Percentiles rank a stretch among this genome's conserved stretches.
Conservation (phyloP, 2,329 filamentous ascomycete genomes). For the Paecilomyces fulvus region DNA sequence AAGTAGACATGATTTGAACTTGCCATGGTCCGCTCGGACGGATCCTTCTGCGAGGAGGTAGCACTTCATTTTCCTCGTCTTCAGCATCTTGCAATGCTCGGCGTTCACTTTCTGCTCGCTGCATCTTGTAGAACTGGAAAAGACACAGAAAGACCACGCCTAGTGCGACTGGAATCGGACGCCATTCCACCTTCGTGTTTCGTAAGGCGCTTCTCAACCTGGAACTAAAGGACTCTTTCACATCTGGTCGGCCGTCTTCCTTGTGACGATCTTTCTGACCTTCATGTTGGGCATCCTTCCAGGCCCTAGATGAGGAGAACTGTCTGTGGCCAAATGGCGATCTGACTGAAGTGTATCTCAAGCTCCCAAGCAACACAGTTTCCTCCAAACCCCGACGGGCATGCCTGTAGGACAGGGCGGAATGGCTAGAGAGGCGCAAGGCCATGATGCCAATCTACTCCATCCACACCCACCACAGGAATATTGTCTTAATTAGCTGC, state of each 20-base stretch:
- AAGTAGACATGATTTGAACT: constrained; percentile 85
- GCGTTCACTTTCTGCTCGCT: constrained; percentile 39
- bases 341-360: constrained; percentile 21
- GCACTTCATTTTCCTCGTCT: constrained; percentile 26
- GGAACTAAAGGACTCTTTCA: constrained; percentile 48
- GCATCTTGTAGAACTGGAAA: constrained; percentile 74
- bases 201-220: constrained; percentile 51
- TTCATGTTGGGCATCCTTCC: constrained; percentile 10
- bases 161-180: constrained; percentile 78
- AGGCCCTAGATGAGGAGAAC: constrained; percentile 34
- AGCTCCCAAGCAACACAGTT: constrained; percentile 22
- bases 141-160: constrained; percentile 78
- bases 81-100: constrained; percentile 39
- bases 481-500: constrained; percentile 1
- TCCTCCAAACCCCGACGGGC: constrained; percentile 11
- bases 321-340: constrained; percentile 5
- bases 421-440: constrained; percentile 22
- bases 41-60: constrained; percentile 53
- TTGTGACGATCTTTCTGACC: constrained; percentile 25
- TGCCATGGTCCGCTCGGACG: constrained; percentile 85
- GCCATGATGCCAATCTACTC: constrained; percentile 25
- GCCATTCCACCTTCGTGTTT: constrained; percentile 70
- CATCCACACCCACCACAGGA: constrained; percentile 15
- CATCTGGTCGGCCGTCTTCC: constrained; percentile 28
- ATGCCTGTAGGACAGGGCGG: constrained; percentile 14